Conservation (phyloP, 768 basidiomycete genomes). For the Lactifluus volemus region DNA sequence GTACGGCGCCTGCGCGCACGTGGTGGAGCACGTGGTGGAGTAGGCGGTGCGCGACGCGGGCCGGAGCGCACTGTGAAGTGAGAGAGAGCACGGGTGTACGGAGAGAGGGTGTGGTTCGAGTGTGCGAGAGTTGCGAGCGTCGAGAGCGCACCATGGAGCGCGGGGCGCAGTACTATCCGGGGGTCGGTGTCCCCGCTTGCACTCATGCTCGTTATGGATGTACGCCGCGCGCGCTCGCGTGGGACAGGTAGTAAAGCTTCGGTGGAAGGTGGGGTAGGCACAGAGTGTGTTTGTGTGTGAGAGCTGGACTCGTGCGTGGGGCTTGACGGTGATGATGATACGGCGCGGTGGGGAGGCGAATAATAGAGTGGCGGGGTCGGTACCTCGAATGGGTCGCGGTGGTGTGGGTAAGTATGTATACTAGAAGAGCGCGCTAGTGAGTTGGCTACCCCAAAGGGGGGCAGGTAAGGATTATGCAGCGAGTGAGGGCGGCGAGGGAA, state of each 20-base stretch:
- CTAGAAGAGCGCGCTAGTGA: background rate
- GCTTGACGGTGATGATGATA: conserved; percentile 43
- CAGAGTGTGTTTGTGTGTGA: conserved; percentile 35
- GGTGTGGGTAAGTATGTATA: conserved; percentile 14
- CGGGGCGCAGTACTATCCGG: conserved; percentile 51
- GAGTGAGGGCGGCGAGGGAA: conserved; percentile 12
- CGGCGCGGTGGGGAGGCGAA: conserved; percentile 27
- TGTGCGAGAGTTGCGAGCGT: conserved; percentile 79
- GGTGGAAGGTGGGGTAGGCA: conserved; percentile 38
- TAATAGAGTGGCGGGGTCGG: conserved; percentile 24
- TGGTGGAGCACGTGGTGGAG: too few relatives aligned
- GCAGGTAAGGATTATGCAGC: conserved; percentile 13
- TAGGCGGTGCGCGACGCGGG: too few relatives aligned
- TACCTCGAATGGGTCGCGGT: conserved; percentile 19
- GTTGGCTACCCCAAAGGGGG: background rate
- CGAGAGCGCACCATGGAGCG: conserved; percentile 64
- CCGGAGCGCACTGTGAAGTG: conserved; percentile 91
- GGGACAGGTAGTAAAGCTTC: conserved; percentile 23
- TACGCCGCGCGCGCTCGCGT: conserved; percentile 24
- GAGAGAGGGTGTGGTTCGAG: conserved; percentile 90
- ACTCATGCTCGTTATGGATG: conserved; percentile 30
- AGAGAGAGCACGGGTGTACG: conserved; percentile 82
- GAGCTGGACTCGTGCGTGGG: conserved; percentile 42
- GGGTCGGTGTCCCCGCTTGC: conserved; percentile 29
- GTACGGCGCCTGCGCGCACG: too few relatives aligned